Percentiles rank a stretch among this genome's conserved stretches.
phyloP scores from a whole-genome alignment of 805 yeast species.

The Candida germanica region DNA sequence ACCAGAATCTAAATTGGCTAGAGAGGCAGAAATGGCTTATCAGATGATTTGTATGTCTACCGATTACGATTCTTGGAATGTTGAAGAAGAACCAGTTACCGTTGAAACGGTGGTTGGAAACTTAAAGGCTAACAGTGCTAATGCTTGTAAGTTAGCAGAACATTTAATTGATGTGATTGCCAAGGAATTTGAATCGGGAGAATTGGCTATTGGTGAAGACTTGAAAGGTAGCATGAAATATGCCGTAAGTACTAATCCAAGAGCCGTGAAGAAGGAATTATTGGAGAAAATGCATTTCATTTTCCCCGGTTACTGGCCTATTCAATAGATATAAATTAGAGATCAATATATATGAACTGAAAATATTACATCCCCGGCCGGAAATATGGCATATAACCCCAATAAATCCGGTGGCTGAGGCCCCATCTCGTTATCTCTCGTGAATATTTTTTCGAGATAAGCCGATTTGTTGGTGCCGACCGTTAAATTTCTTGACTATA shows the following conservation, averaged over 20 bases:
- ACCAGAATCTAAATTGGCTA: slow-evolving; percentile 96
- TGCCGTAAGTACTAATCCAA: slow-evolving; percentile 74
- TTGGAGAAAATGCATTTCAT: slow-evolving; percentile 79
- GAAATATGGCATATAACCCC: too few species aligned
- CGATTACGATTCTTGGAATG: slow-evolving; percentile 98
- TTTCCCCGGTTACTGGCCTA: slow-evolving; percentile 89
- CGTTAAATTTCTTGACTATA: too few species aligned
- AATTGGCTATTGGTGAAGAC: slow-evolving; percentile 58
- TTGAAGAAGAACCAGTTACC: slow-evolving; percentile 91
- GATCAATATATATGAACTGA: too few species aligned
- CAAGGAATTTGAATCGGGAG: slow-evolving; percentile 52
- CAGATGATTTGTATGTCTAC: slow-evolving; percentile 99
- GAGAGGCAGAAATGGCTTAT: slow-evolving; percentile 95
- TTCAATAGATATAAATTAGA: slow-evolving; percentile 11
- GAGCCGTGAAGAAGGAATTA: slow-evolving; percentile 68
- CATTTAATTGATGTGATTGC: slow-evolving; percentile 66
- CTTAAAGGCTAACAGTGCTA: slow-evolving; percentile 78
- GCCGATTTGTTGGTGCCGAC: too few species aligned
- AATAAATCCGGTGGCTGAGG: too few species aligned
- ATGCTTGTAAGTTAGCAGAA: slow-evolving; percentile 78
- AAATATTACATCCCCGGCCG: too few species aligned
- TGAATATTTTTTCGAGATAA: too few species aligned
- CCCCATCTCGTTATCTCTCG: too few species aligned
- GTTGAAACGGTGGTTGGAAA: slow-evolving; percentile 96
- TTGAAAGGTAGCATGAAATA: slow-evolving; percentile 74